Evolutionary conservation across 805 yeast genomes (phyloP), one percentile per base, ranked within the genome.

Genomic region (Candida gorgasii): DNA sequence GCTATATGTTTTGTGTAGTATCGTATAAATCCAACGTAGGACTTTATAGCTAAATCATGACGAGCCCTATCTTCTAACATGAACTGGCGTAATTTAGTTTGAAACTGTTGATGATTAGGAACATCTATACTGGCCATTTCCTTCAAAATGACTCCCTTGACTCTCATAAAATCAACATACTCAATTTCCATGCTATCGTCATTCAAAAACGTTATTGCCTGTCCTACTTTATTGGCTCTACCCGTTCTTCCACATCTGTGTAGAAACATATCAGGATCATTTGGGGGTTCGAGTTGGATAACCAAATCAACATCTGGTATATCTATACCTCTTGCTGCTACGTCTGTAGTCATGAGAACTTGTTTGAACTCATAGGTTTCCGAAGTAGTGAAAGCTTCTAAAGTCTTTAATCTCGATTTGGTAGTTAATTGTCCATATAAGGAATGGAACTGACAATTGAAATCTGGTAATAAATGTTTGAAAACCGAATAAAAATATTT

Each of bases 251-350:
- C 99, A 63, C 92, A 86, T 58, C 99, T 76, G 61, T 93, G 99
- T 32, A 92, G 74, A 57, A 92, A 93, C 58, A 89, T 79, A 56
- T 86, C 95, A 0, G 97, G 88, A 51, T 90, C 96, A 0, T 89
- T 81, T 1, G 99, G 99, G 1, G 98, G 96, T 50, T 93, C 98
- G 17, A 92, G 53, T 59, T 93, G 99, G n/a, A 93, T 67, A 3
- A 92, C 98, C 18, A 90, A 65, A 56, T 93, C 98, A 8, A 93
- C 97, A 41, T 90, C 93, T 0, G 96, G 95, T 20, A 93, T 84
- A 67, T 93, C 99, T 16, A 93, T 78, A 32, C 99, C 99, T 58
- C 99, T 76, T 0, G 98, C 97, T 0, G 99, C 97, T n/a, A 93
- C 97, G 71, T 93, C 99, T 0, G 99, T 93, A 1, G 99, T 89